Evolutionary conservation across 2,329 filamentous ascomycete species (phyloP), one percentile per base, ranked within the genome.

Genomic region (Neonectria neomacrospora): DNA sequence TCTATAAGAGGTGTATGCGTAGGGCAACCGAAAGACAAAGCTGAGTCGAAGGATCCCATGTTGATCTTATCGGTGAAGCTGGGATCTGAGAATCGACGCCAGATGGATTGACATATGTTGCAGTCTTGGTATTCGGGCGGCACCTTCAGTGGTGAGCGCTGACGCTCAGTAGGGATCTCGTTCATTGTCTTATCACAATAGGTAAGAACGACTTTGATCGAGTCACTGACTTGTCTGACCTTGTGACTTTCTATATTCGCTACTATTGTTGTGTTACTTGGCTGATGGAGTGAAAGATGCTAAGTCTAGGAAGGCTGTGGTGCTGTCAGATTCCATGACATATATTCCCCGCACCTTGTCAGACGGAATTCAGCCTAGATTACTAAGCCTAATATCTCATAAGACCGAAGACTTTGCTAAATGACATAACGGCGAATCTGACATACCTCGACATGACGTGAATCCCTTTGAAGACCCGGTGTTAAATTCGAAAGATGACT

Each of bases 101-200:
- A 52, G 55, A 58, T 50, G 11, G 16, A n/a, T 45, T 30, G 34
- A 12, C 55, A 58, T n/a, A 30, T 37, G 26, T 52, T 37, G 47
- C 55, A 58, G 37, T 57, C 54, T 37, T 5, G 14, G 11, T 37
- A 37, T 1, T 37, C 32, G 2, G 14, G 32, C 32, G 32, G 32
- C 14, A 37, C 14, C 32, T 4, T 16, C 6, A 37, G 5, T 16
- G 14, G 14, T 16, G 30, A 32, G 3, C 5, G 32, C 32, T 37
- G 14, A 37, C 32, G 32, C 4, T 37, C 32, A 16, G 32, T 16
- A 14, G 32, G 7, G 5, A 16, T 37, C 5, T 14, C 14, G 14
- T 5, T 7, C 32, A 37, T 37, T 6, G 32, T 37, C 14, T 5
- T 37, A 9, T 7, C 1, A 37, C 5, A n/a, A n/a, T 37, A 7